Percentiles rank a stretch among this genome's conserved stretches.
Evolutionary conservation across 768 basidiomycete genomes (phyloP).

Genomic region (Porpolomopsis calyptriformis): DNA sequence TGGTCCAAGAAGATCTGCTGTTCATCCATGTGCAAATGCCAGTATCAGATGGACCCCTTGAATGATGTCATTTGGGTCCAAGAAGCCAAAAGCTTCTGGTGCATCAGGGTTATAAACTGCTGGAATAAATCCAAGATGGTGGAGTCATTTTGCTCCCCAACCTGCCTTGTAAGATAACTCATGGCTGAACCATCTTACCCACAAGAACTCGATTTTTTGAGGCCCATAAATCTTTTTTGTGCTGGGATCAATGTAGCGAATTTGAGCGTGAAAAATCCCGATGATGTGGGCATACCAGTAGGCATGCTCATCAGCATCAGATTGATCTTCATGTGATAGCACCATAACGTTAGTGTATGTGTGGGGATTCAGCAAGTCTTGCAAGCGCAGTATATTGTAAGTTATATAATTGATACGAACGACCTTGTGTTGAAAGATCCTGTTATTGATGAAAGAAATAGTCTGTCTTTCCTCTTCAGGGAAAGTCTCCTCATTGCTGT

Average conservation of each 20-base stretch:
- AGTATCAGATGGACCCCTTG: constrained; percentile 11
- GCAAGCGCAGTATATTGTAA: constrained; percentile 24
- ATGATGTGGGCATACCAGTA: constrained; percentile 14
- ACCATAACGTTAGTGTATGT: constrained; percentile 1
- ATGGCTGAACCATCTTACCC: constrained; percentile 28
- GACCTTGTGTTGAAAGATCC: constrained; percentile 22
- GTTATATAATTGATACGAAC: constrained; percentile 16
- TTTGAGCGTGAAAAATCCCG: constrained; percentile 20
- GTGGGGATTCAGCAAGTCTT: constrained; percentile 28
- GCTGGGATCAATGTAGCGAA: constrained; percentile 12
- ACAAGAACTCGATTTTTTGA: constrained; percentile 29
- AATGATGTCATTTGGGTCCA: constrained; percentile 8
- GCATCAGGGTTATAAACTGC: not conserved
- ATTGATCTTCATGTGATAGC: constrained; percentile 9
- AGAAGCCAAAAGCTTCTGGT: not conserved
- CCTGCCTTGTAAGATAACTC: constrained; percentile 19
- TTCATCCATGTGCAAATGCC: constrained; percentile 7
- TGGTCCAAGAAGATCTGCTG: constrained; percentile 1
- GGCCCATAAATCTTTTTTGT: not conserved
- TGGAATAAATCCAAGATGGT: constrained; percentile 15
- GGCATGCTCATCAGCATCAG: constrained; percentile 12
- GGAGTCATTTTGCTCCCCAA: constrained; percentile 14
- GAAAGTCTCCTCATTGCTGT: constrained; percentile 13
- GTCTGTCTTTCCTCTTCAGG: constrained; percentile 9
- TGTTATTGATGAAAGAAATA: constrained; percentile 15